A percentile compares a stretch with the other conserved stretches of the same genome.
phyloP scores from a whole-genome alignment of 495 filamentous ascomycete genomes.

The Astrothelium macrocarpum region DNA sequence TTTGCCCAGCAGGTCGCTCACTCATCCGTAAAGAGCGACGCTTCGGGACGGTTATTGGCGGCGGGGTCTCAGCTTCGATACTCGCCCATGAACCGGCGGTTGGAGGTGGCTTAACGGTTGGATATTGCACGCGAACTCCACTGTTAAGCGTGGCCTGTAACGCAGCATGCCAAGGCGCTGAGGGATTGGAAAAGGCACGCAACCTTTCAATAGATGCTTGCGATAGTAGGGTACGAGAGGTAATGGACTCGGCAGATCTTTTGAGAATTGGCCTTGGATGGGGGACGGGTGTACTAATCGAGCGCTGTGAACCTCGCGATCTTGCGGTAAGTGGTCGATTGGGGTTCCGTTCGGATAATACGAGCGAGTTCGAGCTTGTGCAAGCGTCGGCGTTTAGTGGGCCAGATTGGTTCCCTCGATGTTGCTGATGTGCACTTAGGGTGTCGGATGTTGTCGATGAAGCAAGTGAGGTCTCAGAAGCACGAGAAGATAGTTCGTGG shows the following conservation, averaged over 20 bases:
- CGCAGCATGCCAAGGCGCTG: slow-evolving; percentile 22
- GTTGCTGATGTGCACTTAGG: slow-evolving; percentile 7
- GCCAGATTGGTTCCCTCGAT: neutral
- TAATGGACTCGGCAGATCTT: slow-evolving; percentile 24
- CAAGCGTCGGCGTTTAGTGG: neutral
- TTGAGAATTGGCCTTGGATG: slow-evolving; percentile 12
- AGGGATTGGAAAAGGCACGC: slow-evolving; percentile 13
- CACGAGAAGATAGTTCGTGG: neutral
- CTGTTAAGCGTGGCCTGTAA: slow-evolving; percentile 21
- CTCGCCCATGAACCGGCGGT: slow-evolving; percentile 13
- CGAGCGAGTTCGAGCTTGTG: neutral
- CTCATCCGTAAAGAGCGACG: slow-evolving; percentile 25
- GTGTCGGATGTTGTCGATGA: slow-evolving; percentile 24
- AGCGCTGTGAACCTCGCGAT: slow-evolving; percentile 86
- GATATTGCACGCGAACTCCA: slow-evolving; percentile 26
- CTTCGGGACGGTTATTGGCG: neutral
- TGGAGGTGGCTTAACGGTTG: slow-evolving; percentile 24
- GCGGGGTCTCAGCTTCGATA: neutral
- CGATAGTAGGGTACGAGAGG: slow-evolving; percentile 11
- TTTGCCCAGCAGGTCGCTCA: slow-evolving; percentile 13
- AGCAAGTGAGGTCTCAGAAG: slow-evolving; percentile 26
- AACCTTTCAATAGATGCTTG: slow-evolving; percentile 11
- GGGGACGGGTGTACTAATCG: slow-evolving; percentile 6
- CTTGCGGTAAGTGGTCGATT: slow-evolving; percentile 42
- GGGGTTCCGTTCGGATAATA: slow-evolving; percentile 9